Base-by-base conservation (phyloP, 2,329 filamentous ascomycete species). In the Ophiocordyceps camponoti-leonardi region DNA sequence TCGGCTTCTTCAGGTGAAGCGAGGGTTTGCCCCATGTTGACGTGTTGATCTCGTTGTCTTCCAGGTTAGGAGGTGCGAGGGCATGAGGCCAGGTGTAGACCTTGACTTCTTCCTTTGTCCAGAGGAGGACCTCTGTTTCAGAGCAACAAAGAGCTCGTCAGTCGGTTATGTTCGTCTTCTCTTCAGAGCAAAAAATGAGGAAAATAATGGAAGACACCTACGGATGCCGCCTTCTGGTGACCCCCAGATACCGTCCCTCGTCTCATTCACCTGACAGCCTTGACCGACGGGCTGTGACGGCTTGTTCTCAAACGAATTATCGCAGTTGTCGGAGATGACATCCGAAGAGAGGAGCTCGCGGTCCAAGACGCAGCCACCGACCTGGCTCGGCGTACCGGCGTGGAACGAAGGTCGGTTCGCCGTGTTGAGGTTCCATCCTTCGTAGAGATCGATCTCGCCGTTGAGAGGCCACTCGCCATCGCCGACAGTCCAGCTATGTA, bases 381-480 rank as follows among this genome's bases (percentile, higher is more conserved):
- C 11, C 16, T 30, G 5, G 3, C 7, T 11, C 2, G 13, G 19
- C 1, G 13, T 23, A 1, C 46, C 44, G 14, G 41, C 41, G 59
- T 80, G 73, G 20, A 79, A 54, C 26, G 76, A 71, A 58, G 81
- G 67, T 42, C 63, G 59, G 59, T 81, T 77, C 37, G 59, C 57
- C 1, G 57, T 50, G 28, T 71, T 64, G 42, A 65, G 54, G 58
- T 81, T 79, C 56, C 78, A 77, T 41, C 72, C 72, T 61, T 83
- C 79, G 51, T 80, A 75, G 47, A 83, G 74, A 53, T 81, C 77
- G 49, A 82, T 69, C 59, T 82, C 78, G 45, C 77, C 78, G 46
- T 66, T 64, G 22, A 57, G 59, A 4, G 77, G 77, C 77, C 78
- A 82, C 49, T 68, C 59, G 23, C 44, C 44, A 2, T 57, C 53